Conservation (phyloP, 495 filamentous ascomycete species). For the Penicillium macrosclerotiorum region DNA sequence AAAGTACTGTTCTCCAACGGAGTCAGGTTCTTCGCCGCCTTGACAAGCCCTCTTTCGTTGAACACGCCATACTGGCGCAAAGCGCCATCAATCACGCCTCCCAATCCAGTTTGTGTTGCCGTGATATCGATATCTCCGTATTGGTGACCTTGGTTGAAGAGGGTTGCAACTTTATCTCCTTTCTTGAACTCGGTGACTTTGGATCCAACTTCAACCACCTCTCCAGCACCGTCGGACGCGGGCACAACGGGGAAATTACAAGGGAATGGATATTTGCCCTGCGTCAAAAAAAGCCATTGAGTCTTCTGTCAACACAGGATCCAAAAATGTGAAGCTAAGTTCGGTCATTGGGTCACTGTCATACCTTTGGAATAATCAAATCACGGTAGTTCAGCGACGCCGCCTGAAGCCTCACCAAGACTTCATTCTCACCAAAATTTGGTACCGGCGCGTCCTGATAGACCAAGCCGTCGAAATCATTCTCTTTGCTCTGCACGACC, state of each 20-base stretch:
- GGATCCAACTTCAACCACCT: slow-evolving; percentile 64
- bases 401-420: slow-evolving; percentile 72
- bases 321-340: too few species aligned
- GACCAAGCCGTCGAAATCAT: slow-evolving; percentile 61
- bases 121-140: slow-evolving; percentile 51
- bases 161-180: slow-evolving; percentile 70
- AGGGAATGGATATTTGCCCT: slow-evolving; percentile 70
- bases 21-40: slow-evolving; percentile 59
- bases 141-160: slow-evolving; percentile 79
- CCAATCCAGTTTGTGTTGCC: slow-evolving; percentile 56
- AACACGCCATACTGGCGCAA: slow-evolving; percentile 71
- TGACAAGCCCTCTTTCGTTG: slow-evolving; percentile 66
- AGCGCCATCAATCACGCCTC: slow-evolving; percentile 68
- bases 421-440: slow-evolving; percentile 63
- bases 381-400: slow-evolving; percentile 85
- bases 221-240: slow-evolving; percentile 76
- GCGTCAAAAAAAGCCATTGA: background rate
- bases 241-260: slow-evolving; percentile 58
- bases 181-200: slow-evolving; percentile 65
- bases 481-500: slow-evolving; percentile 52
- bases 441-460: slow-evolving; percentile 55
- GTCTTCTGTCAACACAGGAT: background rate
- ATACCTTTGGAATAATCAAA: slow-evolving; percentile 67
- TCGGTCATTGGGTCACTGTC: background rate
- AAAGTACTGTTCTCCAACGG: slow-evolving; percentile 65